phyloP scores from a whole-genome alignment of 2,329 filamentous ascomycete species.

The Acrocalymma vagum region DNA sequence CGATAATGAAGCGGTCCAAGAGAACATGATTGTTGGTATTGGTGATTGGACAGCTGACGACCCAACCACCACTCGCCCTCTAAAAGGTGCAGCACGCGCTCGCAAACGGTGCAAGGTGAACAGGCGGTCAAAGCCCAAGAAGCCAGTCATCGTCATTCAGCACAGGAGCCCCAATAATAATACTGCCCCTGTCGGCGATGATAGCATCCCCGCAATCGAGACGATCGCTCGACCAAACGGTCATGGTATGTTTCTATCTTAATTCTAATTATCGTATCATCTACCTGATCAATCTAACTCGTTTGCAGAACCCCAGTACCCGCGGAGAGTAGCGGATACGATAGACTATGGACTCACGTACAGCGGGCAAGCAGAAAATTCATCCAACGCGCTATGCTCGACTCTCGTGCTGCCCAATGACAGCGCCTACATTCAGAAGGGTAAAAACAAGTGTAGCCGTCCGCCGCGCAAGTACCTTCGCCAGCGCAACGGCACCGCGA shows the following conservation, averaged over 20 bases:
- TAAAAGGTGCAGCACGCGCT: conserved; percentile 19
- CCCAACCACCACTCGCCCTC: conserved; percentile 7
- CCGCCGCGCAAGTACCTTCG: conserved; percentile 25
- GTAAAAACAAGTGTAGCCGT: conserved; percentile 16
- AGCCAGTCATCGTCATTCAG: conserved; percentile 29
- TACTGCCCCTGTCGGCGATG: conserved; percentile 5
- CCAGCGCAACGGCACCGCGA: conserved; percentile 16
- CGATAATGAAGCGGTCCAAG: conserved; percentile 24
- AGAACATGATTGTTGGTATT: conserved; percentile 19
- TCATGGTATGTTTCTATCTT: conserved; percentile 1
- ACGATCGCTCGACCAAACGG: conserved; percentile 8
- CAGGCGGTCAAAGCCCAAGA: conserved; percentile 24
- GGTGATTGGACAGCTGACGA: conserved; percentile 27
- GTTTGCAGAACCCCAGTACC: too few relatives aligned
- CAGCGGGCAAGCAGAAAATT: too few relatives aligned
- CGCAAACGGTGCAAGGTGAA: conserved; percentile 14
- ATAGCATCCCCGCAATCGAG: conserved; percentile 9
- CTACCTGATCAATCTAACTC: too few relatives aligned
- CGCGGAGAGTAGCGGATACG: too few relatives aligned
- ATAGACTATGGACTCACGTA: too few relatives aligned
- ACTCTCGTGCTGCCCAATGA: too few relatives aligned
- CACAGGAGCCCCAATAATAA: too few relatives aligned
- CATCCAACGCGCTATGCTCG: too few relatives aligned
- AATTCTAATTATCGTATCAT: too few relatives aligned
- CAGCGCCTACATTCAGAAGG: too few relatives aligned